Base-by-base conservation (phyloP, 2,329 filamentous ascomycete genomes). In the Beauveria pseudobassiana region DNA sequence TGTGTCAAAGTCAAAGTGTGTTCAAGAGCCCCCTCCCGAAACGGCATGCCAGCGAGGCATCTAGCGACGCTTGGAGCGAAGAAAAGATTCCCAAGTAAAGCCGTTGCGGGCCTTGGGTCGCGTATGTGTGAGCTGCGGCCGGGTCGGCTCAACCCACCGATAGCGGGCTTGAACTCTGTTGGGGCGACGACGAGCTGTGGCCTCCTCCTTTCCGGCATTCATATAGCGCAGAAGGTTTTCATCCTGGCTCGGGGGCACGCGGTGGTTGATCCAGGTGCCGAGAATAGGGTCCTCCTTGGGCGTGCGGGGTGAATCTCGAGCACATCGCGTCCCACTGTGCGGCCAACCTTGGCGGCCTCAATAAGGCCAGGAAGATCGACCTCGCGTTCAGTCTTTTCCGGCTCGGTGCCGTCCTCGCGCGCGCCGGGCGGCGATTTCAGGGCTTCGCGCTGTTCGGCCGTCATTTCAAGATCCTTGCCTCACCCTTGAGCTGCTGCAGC, bases 231-330 rank as follows among this genome's bases (percentile, higher is more conserved):
- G 69, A 10, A 76, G 69, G 7, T 63, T 66, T 4, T 65, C 67
- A 42, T 78, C 74, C 63, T 78, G 76, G 45, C 76, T 78, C 5
- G 76, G 76, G 8, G 76, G 76, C 34, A 73, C 59, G 12, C 66
- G 68, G 1, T 65, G 60, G 20, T 70, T 68, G 43, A 64, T 70
- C 24, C 67, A 67, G 0, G 66, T 67, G 40, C 68, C 67, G 18
- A 78, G 48, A 18, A 77, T 70, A 0, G 74, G 74, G 34, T 78
- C 76, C 24, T 77, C 72, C 58, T 71, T 73, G 5, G 70, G 65
- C 9, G 76, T 78, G n/a, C 70, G 68, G 0, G 75, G 51, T 78
- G 76, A 22, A 78, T 69, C 63, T 78, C 76, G 12, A 78, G 63
- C 3, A 68, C 68, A 2, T 70, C 69, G n/a, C 69, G 70, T 1